Conservation (phyloP, 2,329 filamentous ascomycete species). For the Periglandula ipomoeae region DNA sequence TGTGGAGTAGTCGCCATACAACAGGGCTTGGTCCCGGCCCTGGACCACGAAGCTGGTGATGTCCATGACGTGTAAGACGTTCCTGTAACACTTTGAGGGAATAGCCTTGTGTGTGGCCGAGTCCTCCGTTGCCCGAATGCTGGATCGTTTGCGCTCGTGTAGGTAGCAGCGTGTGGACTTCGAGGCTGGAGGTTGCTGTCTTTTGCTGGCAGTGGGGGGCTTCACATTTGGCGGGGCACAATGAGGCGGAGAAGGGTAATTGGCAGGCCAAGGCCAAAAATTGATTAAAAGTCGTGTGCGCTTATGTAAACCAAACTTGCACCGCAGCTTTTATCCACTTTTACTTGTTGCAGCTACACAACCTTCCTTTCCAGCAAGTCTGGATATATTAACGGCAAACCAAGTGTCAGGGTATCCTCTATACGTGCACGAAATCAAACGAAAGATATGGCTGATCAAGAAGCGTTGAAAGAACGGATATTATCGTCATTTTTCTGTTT, state of each 20-base stretch:
- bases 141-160: not conserved
- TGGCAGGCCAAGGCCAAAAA: not conserved
- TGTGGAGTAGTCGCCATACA: conserved; percentile 79
- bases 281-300: not conserved
- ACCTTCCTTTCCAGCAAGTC: no score
- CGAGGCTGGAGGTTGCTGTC: not conserved
- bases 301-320: not conserved
- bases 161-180: not conserved
- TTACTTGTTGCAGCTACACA: no score
- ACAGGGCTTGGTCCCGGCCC: conserved; percentile 71
- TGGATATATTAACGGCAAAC: no score
- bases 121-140: not conserved
- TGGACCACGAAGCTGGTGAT: conserved; percentile 78
- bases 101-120: not conserved
- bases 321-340: no score
- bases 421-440: no score
- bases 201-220: not conserved
- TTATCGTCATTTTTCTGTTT: no score
- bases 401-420: no score
- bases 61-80: conserved; percentile 52
- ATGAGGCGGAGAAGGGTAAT: not conserved
- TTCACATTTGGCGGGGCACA: not conserved
- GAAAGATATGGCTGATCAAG: no score
- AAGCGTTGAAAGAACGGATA: no score
- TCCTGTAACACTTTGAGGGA: not conserved